A percentile compares a stretch with the other conserved stretches of the same genome.
Conservation (phyloP, 345 rosid genomes). For the Rhodomyrtus tomentosa region DNA sequence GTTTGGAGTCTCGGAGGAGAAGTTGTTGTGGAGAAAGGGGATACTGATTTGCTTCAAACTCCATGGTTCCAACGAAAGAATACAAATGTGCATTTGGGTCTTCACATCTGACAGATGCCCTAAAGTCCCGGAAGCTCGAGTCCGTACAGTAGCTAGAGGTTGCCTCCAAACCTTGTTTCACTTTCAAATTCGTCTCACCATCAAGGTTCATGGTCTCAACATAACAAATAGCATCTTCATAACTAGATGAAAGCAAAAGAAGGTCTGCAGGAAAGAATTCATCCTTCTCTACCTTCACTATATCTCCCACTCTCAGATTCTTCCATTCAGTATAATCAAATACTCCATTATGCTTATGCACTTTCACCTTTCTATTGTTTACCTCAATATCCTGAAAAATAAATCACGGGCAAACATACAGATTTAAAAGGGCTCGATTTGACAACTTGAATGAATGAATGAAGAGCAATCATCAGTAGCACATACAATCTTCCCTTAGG, state of each 20-base stretch:
- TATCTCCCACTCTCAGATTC: conserved; percentile 66
- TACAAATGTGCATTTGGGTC: conserved; percentile 88
- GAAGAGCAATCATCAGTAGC: neutral
- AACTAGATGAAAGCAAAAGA: conserved; percentile 64
- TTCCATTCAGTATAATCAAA: conserved; percentile 52
- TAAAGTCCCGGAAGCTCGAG: conserved; percentile 39
- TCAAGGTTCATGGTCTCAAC: conserved; percentile 97
- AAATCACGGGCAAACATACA: neutral
- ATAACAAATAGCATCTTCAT: conserved; percentile 76
- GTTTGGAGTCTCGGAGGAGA: conserved; percentile 79
- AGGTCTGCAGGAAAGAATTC: conserved; percentile 84
- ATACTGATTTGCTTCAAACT: conserved; percentile 32
- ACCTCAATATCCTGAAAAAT: conserved; percentile 56
- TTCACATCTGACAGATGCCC: conserved; percentile 62
- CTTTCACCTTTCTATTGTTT: conserved; percentile 68
- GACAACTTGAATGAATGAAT: neutral
- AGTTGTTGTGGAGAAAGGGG: conserved; percentile 70
- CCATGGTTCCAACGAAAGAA: conserved; percentile 69
- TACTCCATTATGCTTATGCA: conserved; percentile 40
- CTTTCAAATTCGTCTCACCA: conserved; percentile 86
- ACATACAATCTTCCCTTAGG: neutral
- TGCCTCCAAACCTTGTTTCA: conserved; percentile 62
- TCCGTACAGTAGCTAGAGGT: conserved; percentile 49
- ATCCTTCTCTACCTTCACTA: conserved; percentile 71
- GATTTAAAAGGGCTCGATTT: neutral